Percentiles rank a stretch among this genome's conserved stretches.
Evolutionary conservation across 169 alveolate genomes (phyloP).

Genomic region (Plasmodium knowlesi): DNA sequence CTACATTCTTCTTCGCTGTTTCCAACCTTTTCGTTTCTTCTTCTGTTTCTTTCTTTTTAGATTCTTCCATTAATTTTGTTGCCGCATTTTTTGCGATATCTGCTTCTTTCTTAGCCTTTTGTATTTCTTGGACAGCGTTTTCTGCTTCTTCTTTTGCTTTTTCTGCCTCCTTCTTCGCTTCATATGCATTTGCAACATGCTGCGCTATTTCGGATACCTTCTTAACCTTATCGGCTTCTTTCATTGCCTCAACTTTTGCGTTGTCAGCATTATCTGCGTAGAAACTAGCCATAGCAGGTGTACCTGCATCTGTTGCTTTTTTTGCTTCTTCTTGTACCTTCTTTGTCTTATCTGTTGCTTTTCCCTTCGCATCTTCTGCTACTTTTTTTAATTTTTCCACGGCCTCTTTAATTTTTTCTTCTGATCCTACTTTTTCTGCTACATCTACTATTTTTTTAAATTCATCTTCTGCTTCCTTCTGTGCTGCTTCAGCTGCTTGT

Average conservation of each 20-base stretch:
- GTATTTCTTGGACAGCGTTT: background rate
- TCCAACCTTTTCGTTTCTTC: background rate
- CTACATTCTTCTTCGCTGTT: background rate
- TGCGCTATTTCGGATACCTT: background rate
- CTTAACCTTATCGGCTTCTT: background rate
- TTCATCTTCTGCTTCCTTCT: background rate
- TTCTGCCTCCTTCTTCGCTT: background rate
- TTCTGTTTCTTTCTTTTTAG: background rate
- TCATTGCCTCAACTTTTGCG: background rate
- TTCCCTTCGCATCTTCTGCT: background rate
- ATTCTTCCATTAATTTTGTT: background rate
- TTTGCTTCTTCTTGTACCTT: background rate
- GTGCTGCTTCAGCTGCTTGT: background rate
- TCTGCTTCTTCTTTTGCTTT: background rate
- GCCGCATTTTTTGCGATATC: background rate
- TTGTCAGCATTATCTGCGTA: background rate
- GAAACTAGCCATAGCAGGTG: background rate
- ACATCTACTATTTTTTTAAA: background rate
- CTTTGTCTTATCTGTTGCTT: background rate
- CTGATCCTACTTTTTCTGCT: too few relatives aligned
- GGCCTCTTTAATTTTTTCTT: too few relatives aligned
- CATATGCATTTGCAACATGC: background rate
- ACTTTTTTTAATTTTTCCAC: background rate
- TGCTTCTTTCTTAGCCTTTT: background rate
- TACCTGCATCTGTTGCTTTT: background rate